Evolutionary conservation across 2,329 filamentous ascomycete genomes (phyloP).

Genomic region (Exutisphaerella laricina): DNA sequence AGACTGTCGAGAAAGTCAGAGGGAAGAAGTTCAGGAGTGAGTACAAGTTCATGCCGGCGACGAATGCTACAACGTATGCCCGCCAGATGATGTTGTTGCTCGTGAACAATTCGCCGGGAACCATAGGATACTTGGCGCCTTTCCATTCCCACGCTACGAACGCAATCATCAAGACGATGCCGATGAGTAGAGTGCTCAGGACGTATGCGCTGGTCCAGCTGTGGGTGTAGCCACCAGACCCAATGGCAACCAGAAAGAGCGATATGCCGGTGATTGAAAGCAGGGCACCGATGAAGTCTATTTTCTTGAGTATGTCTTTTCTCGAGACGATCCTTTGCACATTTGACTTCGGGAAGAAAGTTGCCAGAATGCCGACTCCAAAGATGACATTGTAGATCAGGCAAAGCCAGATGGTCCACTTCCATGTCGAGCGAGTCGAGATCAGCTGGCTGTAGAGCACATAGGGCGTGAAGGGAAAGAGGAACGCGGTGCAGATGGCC

Average conservation of each 20-base stretch:
- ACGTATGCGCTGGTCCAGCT: slow-evolving; percentile 20
- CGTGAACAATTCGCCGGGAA: slow-evolving; percentile 20
- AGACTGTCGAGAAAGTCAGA: slow-evolving; percentile 12
- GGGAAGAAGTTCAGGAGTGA: slow-evolving; percentile 50
- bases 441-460: slow-evolving; percentile 16
- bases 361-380: slow-evolving; percentile 40
- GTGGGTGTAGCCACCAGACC: slow-evolving; percentile 14
- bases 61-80: slow-evolving; percentile 31
- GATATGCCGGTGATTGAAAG: slow-evolving; percentile 46
- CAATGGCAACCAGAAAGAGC: slow-evolving; percentile 42
- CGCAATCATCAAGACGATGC: slow-evolving; percentile 16
- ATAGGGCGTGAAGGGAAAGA: slow-evolving; percentile 15
- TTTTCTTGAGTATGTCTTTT: slow-evolving; percentile 36
- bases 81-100: slow-evolving; percentile 27
- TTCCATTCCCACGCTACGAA: slow-evolving; percentile 28
- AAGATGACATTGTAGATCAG: slow-evolving; percentile 45
- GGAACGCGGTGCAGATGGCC: slow-evolving; percentile 11
- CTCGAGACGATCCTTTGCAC: background rate
- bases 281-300: slow-evolving; percentile 48
- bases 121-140: slow-evolving; percentile 24
- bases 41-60: slow-evolving; percentile 33
- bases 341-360: slow-evolving; percentile 12
- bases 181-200: slow-evolving; percentile 23
- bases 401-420: slow-evolving; percentile 11
- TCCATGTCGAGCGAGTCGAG: slow-evolving; percentile 11